These are phyloP conservation scores for Leishmania martiniquensis DNA, from an alignment of 208 protist species.

Conservation along the genomic window DNA sequence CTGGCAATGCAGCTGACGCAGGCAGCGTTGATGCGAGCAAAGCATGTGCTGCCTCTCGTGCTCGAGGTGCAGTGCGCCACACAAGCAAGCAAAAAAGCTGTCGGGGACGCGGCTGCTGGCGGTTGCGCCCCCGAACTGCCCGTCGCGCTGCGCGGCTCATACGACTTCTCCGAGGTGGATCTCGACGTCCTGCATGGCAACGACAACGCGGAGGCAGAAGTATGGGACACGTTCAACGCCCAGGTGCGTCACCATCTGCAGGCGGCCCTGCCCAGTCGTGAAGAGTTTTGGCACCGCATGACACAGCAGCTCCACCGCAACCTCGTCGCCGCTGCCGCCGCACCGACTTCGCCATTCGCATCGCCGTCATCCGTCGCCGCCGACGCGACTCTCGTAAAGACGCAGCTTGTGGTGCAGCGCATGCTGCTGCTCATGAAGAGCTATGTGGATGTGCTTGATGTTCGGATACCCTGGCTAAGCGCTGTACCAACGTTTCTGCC, in stretches of 20 bases:
- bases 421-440: slow-evolving; percentile 80
- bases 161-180: slow-evolving; percentile 10
- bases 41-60: slow-evolving; percentile 60
- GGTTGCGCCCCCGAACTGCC: background rate
- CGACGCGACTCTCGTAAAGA: slow-evolving; percentile 32
- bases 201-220: slow-evolving; percentile 35
- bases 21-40: slow-evolving; percentile 75
- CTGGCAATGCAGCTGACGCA: slow-evolving; percentile 86
- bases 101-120: background rate
- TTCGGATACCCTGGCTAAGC: slow-evolving; percentile 80
- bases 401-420: slow-evolving; percentile 72
- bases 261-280: slow-evolving; percentile 67
- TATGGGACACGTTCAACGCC: slow-evolving; percentile 76
- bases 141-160: background rate
- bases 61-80: slow-evolving; percentile 40
- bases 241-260: slow-evolving; percentile 67
- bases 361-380: slow-evolving; percentile 1
- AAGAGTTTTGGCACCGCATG: slow-evolving; percentile 94
- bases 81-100: background rate
- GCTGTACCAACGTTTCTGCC: slow-evolving; percentile 70
- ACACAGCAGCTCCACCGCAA: slow-evolving; percentile 86
- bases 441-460: slow-evolving; percentile 80
- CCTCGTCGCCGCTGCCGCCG: slow-evolving; percentile 24
- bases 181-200: slow-evolving; percentile 23
- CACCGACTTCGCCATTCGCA: background rate